These are phyloP conservation scores for Lactifluus echinatus DNA, from an alignment of 768 basidiomycete genomes.

Conservation along the genomic window DNA sequence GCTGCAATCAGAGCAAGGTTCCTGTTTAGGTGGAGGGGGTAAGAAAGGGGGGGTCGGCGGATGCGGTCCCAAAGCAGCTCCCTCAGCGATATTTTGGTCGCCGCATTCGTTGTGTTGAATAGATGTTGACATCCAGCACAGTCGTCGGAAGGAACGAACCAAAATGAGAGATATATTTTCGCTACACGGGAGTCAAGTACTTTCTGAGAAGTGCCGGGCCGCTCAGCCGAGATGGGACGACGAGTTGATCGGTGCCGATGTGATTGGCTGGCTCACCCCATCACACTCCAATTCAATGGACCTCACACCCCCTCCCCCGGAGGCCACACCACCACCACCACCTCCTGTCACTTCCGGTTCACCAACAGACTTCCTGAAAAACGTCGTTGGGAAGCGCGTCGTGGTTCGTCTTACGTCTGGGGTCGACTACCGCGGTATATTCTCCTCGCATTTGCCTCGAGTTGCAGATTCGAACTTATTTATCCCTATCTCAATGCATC, in stretches of 20 bases:
- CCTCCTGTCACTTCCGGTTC: conserved; percentile 55
- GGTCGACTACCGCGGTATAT: conserved; percentile 11
- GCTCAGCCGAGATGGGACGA: too few species aligned
- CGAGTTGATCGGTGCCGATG: too few species aligned
- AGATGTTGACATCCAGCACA: conserved; percentile 1
- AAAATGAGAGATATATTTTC: background rate
- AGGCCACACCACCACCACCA: conserved; percentile 38
- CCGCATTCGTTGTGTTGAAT: conserved; percentile 17
- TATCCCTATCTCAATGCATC: background rate
- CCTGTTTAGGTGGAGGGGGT: background rate
- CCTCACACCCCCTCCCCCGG: conserved; percentile 32
- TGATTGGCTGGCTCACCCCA: too few species aligned
- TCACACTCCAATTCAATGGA: conserved; percentile 21
- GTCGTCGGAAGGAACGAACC: background rate
- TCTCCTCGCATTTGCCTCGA: conserved; percentile 1
- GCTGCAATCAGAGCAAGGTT: background rate
- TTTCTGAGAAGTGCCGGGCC: background rate
- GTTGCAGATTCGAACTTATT: background rate
- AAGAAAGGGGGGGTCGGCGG: background rate
- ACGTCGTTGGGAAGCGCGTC: conserved; percentile 92
- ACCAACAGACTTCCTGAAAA: conserved; percentile 88
- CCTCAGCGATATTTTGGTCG: conserved; percentile 28
- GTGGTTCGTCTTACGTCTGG: conserved; percentile 60
- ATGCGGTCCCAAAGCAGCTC: conserved; percentile 10
- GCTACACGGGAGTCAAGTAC: background rate